Base-by-base conservation (phyloP, 2,329 filamentous ascomycete genomes). In the Nemania diffusa region DNA sequence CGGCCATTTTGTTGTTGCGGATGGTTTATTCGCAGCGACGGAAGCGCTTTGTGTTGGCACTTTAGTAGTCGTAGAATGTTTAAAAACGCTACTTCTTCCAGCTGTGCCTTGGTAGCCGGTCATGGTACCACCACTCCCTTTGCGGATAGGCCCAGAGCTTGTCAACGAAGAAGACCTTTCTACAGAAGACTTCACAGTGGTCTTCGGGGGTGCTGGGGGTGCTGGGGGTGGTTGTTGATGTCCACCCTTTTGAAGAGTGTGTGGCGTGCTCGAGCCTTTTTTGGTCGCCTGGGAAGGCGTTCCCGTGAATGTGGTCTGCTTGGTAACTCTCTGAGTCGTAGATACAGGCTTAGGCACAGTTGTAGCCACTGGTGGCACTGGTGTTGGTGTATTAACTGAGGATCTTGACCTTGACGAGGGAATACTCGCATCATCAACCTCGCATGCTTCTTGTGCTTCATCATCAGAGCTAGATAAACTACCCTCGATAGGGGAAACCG, bases 21-120 rank as follows among this genome's bases (percentile, higher is more conserved):
- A 58, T 51, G 65, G 52, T 40, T 65, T 73, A 17, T 64, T 64
- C 8, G 67, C 64, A 9, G 46, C 15, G 7, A 24, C 15, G 29
- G 60, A 17, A 22, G 15, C 13, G 29, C 11, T 48, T 51, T 56
- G 48, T 11, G 52, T 34, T 1, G 57, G 40, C 29, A 11, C 20
- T n/a, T 64, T 69, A 2, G 55, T 9, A 27, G 63, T 9, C 32
- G 48, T 15, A 27, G 53, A n/a, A n/a, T n/a, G 60, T 17, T 29
- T 61, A 52, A 65, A 58, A 32, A 42, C 46, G 57, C 68, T 74
- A 9, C 73, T 67, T 58, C 72, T 79, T 62, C 78, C 75, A 17
- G 78, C 78, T 52, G 79, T 79, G 27, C 79, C 79, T 69, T 78
- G 75, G 62, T 79, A 79, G 8, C 76, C 78, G 11, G 77, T 77